Percentiles rank a stretch among this genome's conserved stretches.
These are phyloP conservation scores for Orbilia brochopaga DNA, from an alignment of 2,329 filamentous ascomycete genomes.

Conservation along the genomic window DNA sequence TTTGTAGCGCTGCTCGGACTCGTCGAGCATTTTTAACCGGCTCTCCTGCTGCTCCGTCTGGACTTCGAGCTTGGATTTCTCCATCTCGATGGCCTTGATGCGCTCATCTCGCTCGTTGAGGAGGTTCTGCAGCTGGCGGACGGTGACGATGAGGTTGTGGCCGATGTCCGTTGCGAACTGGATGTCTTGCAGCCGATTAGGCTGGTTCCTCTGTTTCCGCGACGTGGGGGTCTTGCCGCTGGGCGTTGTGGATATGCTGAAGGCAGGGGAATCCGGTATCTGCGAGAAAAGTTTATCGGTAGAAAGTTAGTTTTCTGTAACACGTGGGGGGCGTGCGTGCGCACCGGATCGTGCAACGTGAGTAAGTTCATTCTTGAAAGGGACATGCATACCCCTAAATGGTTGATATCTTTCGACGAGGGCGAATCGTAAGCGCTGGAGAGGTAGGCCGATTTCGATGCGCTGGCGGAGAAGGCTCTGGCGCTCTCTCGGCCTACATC, in stretches of 20 bases:
- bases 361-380: background rate
- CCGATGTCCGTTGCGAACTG: constrained; percentile 99
- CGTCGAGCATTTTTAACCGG: constrained; percentile 80
- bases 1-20: constrained; percentile 94
- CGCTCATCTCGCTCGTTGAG: constrained; percentile 87
- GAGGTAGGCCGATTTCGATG: constrained; percentile 74
- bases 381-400: constrained; percentile 25
- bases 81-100: constrained; percentile 74
- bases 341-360: constrained; percentile 5
- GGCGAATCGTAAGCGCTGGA: constrained; percentile 63
- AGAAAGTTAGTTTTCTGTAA: constrained; percentile 4
- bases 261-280: constrained; percentile 38
- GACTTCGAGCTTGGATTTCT: constrained; percentile 79
- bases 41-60: constrained; percentile 81
- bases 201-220: constrained; percentile 76
- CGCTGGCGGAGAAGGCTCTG: constrained; percentile 83
- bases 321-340: background rate
- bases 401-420: constrained; percentile 58
- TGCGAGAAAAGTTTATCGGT: no score
- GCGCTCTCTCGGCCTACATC: constrained; percentile 90
- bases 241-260: constrained; percentile 55
- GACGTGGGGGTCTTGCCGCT: constrained; percentile 63
- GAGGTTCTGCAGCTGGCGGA: constrained; percentile 84
- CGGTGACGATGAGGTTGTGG: constrained; percentile 89
- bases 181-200: constrained; percentile 87